Conservation (phyloP, 257 asterid species). For the Solanum virginianum region DNA sequence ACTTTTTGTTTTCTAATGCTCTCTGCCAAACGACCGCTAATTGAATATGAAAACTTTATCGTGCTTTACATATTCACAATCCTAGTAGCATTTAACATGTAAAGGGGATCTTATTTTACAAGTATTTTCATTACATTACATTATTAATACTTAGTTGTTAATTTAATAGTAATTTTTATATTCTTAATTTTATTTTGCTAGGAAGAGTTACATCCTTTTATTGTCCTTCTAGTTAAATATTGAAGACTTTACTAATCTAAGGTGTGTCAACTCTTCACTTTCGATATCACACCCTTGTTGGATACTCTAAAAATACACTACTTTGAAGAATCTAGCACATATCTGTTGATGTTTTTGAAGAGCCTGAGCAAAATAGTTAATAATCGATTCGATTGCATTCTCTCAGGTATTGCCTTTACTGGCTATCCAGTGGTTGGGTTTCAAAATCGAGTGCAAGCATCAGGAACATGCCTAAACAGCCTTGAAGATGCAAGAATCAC, state of each 20-base stretch:
- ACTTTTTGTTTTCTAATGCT: too few relatives aligned
- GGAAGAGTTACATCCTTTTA: neutral
- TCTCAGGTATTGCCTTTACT: neutral
- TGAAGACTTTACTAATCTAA: neutral
- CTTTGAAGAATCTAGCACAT: too few relatives aligned
- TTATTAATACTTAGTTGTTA: neutral
- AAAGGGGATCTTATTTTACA: neutral
- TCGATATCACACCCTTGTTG: too few relatives aligned
- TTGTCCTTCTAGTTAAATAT: neutral
- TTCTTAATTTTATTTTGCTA: neutral
- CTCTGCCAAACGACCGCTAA: neutral
- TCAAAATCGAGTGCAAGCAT: constrained; percentile 11
- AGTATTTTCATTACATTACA: neutral
- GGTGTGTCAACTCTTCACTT: too few relatives aligned
- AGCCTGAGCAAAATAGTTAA: too few relatives aligned
- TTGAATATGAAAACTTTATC: neutral
- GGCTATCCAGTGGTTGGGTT: constrained; percentile 13
- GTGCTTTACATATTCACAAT: neutral
- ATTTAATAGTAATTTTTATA: neutral
- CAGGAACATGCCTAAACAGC: constrained; percentile 14
- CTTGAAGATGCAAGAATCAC: constrained; percentile 2
- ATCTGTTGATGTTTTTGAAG: too few relatives aligned
- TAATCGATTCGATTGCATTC: neutral
- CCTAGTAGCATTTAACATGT: neutral
- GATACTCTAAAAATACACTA: too few relatives aligned